phyloP scores from a whole-genome alignment of 768 basidiomycete genomes.

The Leucosporidium creatinivorum region DNA sequence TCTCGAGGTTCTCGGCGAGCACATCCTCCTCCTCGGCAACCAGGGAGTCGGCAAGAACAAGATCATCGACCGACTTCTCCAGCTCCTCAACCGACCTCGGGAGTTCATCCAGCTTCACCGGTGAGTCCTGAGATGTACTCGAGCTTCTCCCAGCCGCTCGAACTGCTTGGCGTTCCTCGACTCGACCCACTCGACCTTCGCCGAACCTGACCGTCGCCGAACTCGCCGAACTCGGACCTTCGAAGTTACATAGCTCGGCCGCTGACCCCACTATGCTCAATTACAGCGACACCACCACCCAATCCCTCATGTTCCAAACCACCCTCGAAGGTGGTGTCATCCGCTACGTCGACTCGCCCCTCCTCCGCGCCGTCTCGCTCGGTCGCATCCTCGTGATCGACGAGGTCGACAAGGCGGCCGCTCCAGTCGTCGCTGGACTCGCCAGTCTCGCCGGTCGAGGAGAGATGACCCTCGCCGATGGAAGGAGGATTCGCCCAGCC shows the following conservation, averaged over 20 bases:
- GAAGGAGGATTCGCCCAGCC: slow-evolving; percentile 15
- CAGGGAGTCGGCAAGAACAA: slow-evolving; percentile 32
- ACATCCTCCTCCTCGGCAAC: slow-evolving; percentile 26
- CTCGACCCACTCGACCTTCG: no score
- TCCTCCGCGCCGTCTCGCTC: slow-evolving; percentile 16
- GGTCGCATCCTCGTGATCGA: slow-evolving; percentile 26
- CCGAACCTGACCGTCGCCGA: no score
- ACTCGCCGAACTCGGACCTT: no score
- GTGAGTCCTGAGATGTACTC: no score
- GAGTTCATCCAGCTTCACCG: slow-evolving; percentile 24
- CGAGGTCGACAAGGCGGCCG: slow-evolving; percentile 28
- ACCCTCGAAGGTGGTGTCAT: slow-evolving; percentile 13
- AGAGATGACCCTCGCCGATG: slow-evolving; percentile 22
- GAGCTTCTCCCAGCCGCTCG: no score
- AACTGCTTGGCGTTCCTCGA: no score
- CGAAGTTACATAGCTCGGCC: no score
- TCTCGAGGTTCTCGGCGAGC: slow-evolving; percentile 11
- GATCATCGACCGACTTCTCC: slow-evolving; percentile 8
- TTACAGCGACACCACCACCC: slow-evolving; percentile 20
- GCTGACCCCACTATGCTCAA: not conserved
- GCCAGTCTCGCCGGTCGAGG: slow-evolving; percentile 25
- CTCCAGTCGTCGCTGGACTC: slow-evolving; percentile 15
- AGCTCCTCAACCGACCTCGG: slow-evolving; percentile 21
- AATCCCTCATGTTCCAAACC: slow-evolving; percentile 8
- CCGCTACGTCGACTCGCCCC: slow-evolving; percentile 6